Evolutionary conservation across 768 basidiomycete species (phyloP), one percentile per base, ranked within the genome.

Genomic region (Rhizopogon vesiculosus): DNA sequence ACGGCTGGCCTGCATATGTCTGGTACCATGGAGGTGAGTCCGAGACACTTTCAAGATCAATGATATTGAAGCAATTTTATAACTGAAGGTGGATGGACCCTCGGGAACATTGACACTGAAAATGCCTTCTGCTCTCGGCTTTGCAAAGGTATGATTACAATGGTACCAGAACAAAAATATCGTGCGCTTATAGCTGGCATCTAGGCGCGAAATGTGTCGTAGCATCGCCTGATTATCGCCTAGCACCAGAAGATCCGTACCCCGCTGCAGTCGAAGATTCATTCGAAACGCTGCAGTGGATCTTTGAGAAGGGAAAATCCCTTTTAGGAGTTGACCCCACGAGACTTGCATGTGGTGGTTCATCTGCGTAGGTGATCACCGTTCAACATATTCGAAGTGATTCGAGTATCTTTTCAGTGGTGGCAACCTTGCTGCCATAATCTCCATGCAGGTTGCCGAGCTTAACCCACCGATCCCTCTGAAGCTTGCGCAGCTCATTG

Each of bases 1-100:
- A 66, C 0, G 88, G 88, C 16, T 89, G 88, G 88, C 87, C 87
- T 0, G 78, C 83, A 2, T 80, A 89, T 57, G 76, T 88, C 43
- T 90, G 79, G 76, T 88, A 84, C 65, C 89, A 89, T 59, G 89
- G 89, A 51, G 88, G 87, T 81, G 57, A 53, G 76, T 54, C 33
- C 28, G 29, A 29, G 7, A 18, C 19, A 51, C 22, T 49, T 38
- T 38, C 19, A 38, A 49, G 35, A 38, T 48, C 35, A 19, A 16
- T 1, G 15, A 39, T 10, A 38, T 25, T 49, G 35, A 49, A 49
- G 15, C 19, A 25, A 16, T 22, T 1, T 22, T 25, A 38, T 38
- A 22, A 35, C 10, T 12, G 35, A 60, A 86, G 88, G 89, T 42
- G 89, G 89, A 35, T 89, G 89, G 89, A 88, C 87, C 0, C 73